Conservation (phyloP, 2,329 filamentous ascomycete species). For the Aureobasidium sp. region DNA sequence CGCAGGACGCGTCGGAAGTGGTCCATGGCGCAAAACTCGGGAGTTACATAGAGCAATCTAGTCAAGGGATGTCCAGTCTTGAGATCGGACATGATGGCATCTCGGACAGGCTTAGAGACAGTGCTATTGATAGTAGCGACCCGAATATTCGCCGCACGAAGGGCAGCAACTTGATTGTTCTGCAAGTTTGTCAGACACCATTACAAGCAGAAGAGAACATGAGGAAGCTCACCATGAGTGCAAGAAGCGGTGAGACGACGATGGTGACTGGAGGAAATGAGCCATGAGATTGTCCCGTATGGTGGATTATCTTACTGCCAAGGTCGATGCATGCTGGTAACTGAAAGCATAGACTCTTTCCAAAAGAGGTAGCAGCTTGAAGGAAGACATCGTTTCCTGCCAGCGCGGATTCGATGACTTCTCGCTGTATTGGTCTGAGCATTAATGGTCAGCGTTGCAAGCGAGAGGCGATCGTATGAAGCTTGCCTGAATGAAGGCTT, state of each 20-base stretch:
- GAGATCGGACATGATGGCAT: conserved; percentile 69
- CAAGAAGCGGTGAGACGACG: conserved; percentile 80
- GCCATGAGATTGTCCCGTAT: not conserved
- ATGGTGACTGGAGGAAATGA: conserved; percentile 60
- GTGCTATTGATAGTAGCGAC: conserved; percentile 85
- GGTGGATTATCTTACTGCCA: conserved; percentile 57
- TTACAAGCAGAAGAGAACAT: not conserved
- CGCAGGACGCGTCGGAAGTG: conserved; percentile 69
- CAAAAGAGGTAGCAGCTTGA: conserved; percentile 80
- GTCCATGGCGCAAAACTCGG: conserved; percentile 74
- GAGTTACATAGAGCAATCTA: conserved; percentile 85
- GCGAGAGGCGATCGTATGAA: not conserved
- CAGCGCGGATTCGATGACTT: conserved; percentile 77
- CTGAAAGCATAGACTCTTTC: conserved; percentile 40
- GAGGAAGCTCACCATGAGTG: conserved; percentile 63
- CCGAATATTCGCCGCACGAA: conserved; percentile 65
- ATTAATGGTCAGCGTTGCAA: not conserved
- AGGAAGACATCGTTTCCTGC: conserved; percentile 86
- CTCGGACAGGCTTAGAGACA: conserved; percentile 58
- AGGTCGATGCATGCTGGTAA: conserved; percentile 55
- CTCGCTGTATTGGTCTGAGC: conserved; percentile 69
- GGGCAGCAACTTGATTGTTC: conserved; percentile 82
- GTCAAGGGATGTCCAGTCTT: conserved; percentile 79
- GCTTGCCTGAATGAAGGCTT: conserved; percentile 30
- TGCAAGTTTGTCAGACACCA: not conserved